Percentiles rank a stretch among this genome's conserved stretches.
Conservation (phyloP, 148 eudicot genomes). For the Fagopyrum homotropicum region DNA sequence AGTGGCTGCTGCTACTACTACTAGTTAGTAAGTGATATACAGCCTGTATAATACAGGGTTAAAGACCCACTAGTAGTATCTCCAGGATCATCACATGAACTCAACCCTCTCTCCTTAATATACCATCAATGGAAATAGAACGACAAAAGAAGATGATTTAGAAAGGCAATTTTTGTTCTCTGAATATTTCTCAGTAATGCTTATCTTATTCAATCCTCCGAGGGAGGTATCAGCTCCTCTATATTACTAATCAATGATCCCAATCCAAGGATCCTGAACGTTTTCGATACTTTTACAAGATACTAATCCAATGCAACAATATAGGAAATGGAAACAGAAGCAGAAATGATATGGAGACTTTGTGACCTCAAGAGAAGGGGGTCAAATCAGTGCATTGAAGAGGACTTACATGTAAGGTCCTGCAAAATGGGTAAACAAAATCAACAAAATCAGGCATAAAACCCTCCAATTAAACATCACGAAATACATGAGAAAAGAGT, state of each 20-base stretch:
- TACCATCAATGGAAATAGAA: background rate
- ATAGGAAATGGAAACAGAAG: background rate
- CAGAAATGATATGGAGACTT: background rate
- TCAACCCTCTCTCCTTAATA: background rate
- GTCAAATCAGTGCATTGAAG: background rate
- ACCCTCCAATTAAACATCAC: background rate
- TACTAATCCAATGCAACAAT: background rate
- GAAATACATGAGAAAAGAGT: background rate
- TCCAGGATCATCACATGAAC: background rate
- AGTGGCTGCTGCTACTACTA: background rate
- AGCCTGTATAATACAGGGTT: background rate
- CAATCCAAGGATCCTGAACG: background rate
- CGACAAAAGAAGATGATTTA: background rate
- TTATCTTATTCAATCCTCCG: background rate
- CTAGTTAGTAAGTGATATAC: background rate
- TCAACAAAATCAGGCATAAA: background rate
- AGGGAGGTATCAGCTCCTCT: background rate
- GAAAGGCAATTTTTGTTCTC: background rate
- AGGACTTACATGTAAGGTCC: constrained; percentile 95
- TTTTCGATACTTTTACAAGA: background rate
- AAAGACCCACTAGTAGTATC: background rate
- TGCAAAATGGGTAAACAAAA: constrained; percentile 30
- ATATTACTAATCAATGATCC: background rate
- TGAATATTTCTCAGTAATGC: background rate
- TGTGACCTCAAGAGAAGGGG: constrained; percentile 17